Conservation (phyloP, 1,284 basidiomycete genomes). For the Ceratobasidium sp. region DNA sequence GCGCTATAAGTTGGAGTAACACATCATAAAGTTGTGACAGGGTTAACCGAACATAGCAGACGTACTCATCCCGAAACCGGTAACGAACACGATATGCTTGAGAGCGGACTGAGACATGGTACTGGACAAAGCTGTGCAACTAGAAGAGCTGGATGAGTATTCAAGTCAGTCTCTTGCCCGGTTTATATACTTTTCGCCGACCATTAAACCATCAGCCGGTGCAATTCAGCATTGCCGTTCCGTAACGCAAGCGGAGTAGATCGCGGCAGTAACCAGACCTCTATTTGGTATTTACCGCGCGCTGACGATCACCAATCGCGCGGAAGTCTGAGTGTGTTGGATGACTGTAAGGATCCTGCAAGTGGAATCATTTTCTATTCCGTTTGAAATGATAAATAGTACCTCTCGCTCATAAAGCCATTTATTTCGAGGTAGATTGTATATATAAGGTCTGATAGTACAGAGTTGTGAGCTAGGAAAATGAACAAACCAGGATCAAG, state of each 20-base stretch:
- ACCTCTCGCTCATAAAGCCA: background rate
- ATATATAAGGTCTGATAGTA: background rate
- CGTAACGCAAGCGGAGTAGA: background rate
- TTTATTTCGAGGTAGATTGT: background rate
- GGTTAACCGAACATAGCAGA: background rate
- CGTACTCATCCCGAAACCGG: background rate
- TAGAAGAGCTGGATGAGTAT: background rate
- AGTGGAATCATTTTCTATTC: too few species aligned
- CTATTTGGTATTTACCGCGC: background rate
- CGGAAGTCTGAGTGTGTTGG: too few species aligned
- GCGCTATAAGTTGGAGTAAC: background rate
- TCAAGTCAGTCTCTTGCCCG: background rate
- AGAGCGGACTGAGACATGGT: background rate
- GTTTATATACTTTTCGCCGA: background rate
- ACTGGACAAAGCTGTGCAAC: background rate
- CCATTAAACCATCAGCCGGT: background rate
- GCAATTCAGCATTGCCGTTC: background rate
- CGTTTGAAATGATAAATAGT: background rate
- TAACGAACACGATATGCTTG: conserved; percentile 18
- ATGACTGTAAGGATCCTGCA: too few species aligned
- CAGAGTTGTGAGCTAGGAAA: background rate
- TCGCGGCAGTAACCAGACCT: background rate
- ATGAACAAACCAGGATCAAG: too few species aligned
- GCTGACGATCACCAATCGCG: background rate
- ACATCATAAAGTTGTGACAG: background rate